Evolutionary conservation across 208 protist species (phyloP).

Genomic region (Leishmania arabica): DNA sequence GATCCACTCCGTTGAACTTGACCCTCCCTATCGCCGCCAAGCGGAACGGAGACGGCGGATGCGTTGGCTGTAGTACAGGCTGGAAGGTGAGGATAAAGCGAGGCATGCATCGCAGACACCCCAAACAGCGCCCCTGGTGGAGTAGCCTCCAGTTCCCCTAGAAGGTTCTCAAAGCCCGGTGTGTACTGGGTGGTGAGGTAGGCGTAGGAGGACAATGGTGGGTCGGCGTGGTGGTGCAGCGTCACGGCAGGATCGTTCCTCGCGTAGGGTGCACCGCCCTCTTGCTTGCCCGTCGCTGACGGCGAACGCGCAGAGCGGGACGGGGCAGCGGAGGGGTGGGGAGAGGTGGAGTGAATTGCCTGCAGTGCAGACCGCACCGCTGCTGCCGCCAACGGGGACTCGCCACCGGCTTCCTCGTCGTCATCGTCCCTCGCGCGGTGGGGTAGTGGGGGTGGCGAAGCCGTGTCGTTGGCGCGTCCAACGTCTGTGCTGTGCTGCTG

Average conservation of each 20-base stretch:
- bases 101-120: background rate
- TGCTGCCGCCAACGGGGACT: slow-evolving; percentile 17
- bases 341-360: slow-evolving; percentile 12
- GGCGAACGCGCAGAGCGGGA: background rate
- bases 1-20: background rate
- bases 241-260: background rate
- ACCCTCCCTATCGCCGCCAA: background rate
- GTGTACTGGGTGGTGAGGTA: slow-evolving; percentile 25
- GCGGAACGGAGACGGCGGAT: background rate
- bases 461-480: background rate
- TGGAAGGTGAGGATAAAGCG: background rate
- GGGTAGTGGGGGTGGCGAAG: background rate
- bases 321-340: background rate
- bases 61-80: background rate
- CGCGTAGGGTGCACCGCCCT: background rate
- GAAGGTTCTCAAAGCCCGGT: slow-evolving; percentile 21
- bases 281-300: background rate
- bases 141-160: slow-evolving; percentile 26
- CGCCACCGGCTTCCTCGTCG: slow-evolving; percentile 31
- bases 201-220: background rate
- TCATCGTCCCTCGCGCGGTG: slow-evolving; percentile 12
- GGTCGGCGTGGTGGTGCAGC: background rate
- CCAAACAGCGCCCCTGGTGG: slow-evolving; percentile 5
- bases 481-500: slow-evolving; percentile 10
- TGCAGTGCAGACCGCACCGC: slow-evolving; percentile 15